Base-by-base conservation (phyloP, 345 rosid species). In the Triadica sebifera region DNA sequence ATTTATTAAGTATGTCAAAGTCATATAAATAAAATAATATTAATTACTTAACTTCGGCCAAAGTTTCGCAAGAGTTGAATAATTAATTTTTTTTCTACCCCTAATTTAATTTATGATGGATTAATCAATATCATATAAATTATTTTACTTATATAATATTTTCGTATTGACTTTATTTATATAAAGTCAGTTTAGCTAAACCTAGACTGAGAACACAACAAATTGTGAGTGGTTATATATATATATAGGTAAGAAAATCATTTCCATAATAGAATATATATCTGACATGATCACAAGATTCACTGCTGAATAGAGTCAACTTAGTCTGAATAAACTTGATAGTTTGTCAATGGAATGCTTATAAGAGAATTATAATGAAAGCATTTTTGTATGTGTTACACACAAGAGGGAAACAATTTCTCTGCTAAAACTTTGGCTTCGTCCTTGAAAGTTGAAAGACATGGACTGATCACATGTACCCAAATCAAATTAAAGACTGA, bases 391-490 rank as follows among this genome's bases (percentile, higher is more conserved):
- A 29, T 29, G 34, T 45, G 20, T 22, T 24, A 16, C 6, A 45
- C 29, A 51, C 9, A 47, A 13, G n/a, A 15, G 6, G 39, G 37
- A 57, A 24, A 41, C 57, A 24, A 69, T 52, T 19, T 69, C 72
- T n/a, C 10, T 69, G 47, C 47, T 38, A 69, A 17, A 52, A 52
- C 3, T 52, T 51, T 51, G 60, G 60, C 45, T 67, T 37, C 72
- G 34, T 52, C 59, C 16, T 55, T 16, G 2, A n/a, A 37, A 25
- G 6, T 64, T 38, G 39, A 34, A 2, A 16, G 38, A 37, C 9
- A 38, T 37, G 22, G 15, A 69, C 46, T 51, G 49, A 19, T 17
- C 3, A 41, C 57, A 37, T 29, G 34, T 29, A 29, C 1, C 34
- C 34, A 29, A n/a, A 29, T 29, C 34, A 45, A 67, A 69, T 25